Percentiles rank a stretch among this genome's conserved stretches.
phyloP scores from a whole-genome alignment of 2,329 filamentous ascomycete genomes.

The Talaromyces sp. region DNA sequence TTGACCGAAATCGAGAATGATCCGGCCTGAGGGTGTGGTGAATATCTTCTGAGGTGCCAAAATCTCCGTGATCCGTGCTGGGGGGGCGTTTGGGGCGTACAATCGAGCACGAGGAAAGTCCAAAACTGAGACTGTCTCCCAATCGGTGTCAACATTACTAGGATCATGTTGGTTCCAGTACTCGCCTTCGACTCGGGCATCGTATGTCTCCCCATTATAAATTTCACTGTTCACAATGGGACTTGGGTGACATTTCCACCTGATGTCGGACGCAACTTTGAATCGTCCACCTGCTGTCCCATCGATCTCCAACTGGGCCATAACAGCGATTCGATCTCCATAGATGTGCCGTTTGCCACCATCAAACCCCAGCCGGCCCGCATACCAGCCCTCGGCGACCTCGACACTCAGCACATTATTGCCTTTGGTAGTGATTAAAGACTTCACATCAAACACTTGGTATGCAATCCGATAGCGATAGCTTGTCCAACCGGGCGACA shows the following conservation, averaged over 20 bases:
- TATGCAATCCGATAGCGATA: constrained; percentile 53
- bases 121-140: not conserved
- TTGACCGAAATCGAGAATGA: not conserved
- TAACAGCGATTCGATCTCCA: not conserved
- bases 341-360: constrained; percentile 18
- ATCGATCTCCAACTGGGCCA: not conserved
- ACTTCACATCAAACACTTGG: constrained; percentile 54
- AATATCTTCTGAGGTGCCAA: not conserved
- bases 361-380: constrained; percentile 32
- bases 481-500: constrained; percentile 54
- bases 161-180: not conserved
- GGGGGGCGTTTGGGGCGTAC: not conserved
- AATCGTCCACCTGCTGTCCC: not conserved
- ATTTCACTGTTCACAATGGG: not conserved
- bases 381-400: constrained; percentile 52
- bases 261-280: not conserved
- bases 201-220: not conserved
- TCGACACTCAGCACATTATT: constrained; percentile 19
- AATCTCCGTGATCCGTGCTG: not conserved
- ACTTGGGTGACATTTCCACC: not conserved
- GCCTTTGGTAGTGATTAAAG: constrained; percentile 24
- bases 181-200: not conserved
- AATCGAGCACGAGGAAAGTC: not conserved
- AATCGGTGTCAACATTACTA: not conserved
- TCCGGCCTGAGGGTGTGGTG: not conserved